These are phyloP conservation scores for Clavaria fumosa DNA, from an alignment of 768 basidiomycete genomes.

Conservation along the genomic window DNA sequence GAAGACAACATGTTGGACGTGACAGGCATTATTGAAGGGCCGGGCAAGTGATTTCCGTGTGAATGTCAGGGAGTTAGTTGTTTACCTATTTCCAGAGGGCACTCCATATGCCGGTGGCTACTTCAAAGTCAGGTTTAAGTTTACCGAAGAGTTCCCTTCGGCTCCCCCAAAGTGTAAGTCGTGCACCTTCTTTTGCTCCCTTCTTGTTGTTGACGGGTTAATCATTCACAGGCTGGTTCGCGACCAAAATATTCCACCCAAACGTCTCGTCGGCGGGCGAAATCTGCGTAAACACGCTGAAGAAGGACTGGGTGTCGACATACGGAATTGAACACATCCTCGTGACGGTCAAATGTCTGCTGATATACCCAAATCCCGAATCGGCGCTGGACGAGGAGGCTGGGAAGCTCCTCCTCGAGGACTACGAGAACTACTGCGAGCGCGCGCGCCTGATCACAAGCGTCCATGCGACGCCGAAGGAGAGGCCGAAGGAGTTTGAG, in stretches of 20 bases:
- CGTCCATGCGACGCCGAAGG: slow-evolving; percentile 79
- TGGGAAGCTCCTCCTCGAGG: slow-evolving; percentile 78
- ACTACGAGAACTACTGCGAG: slow-evolving; percentile 77
- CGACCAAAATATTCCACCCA: slow-evolving; percentile 94
- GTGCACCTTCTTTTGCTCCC: slow-evolving; percentile 1
- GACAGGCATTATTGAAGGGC: slow-evolving; percentile 79
- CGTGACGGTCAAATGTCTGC: slow-evolving; percentile 84
- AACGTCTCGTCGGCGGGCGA: slow-evolving; percentile 84
- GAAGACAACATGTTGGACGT: slow-evolving; percentile 86
- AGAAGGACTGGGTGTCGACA: slow-evolving; percentile 91
- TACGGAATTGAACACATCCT: slow-evolving; percentile 88
- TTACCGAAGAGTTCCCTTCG: slow-evolving; percentile 88
- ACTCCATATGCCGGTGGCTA: slow-evolving; percentile 57
- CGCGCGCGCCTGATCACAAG: slow-evolving; percentile 81
- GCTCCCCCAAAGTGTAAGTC: slow-evolving; percentile 82
- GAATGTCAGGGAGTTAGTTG: slow-evolving; percentile 7
- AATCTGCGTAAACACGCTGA: slow-evolving; percentile 93
- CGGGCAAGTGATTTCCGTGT: slow-evolving; percentile 38
- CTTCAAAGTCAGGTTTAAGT: slow-evolving; percentile 68
- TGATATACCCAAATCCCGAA: slow-evolving; percentile 95
- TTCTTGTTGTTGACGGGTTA: slow-evolving; percentile 2
- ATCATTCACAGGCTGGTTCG: slow-evolving; percentile 54
- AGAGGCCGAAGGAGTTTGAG: slow-evolving; percentile 58
- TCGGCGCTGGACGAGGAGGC: slow-evolving; percentile 94
- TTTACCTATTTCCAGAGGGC: slow-evolving; percentile 29